Evolutionary conservation across 768 basidiomycete species (phyloP).

Genomic region (Amanita jacksonii): DNA sequence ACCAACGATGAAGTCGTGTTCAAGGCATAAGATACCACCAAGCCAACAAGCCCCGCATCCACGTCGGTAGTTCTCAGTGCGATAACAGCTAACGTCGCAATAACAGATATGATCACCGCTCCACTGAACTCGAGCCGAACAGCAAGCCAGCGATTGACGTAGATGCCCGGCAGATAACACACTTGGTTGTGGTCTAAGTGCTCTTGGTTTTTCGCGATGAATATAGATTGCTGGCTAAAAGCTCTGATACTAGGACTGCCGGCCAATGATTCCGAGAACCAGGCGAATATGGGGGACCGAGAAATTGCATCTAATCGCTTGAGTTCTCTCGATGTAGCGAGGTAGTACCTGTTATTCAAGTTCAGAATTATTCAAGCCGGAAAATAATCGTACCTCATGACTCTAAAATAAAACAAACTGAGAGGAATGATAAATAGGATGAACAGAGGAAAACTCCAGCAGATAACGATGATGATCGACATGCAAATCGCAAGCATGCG

Average conservation of each 20-base stretch:
- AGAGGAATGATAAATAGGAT: conserved; percentile 67
- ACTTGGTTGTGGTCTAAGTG: conserved; percentile 84
- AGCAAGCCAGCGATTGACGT: conserved; percentile 78
- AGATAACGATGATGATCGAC: conserved; percentile 65
- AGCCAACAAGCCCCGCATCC: conserved; percentile 81
- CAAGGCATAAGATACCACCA: conserved; percentile 78
- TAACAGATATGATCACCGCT: conserved; percentile 65
- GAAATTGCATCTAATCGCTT: conserved; percentile 86
- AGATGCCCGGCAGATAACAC: conserved; percentile 60
- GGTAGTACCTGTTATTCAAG: conserved; percentile 58
- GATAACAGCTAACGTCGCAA: conserved; percentile 54
- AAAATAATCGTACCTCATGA: conserved; percentile 55
- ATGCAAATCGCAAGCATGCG: conserved; percentile 52
- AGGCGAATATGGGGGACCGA: conserved; percentile 85
- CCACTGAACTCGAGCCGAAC: conserved; percentile 81
- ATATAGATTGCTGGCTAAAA: conserved; percentile 60
- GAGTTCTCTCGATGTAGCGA: conserved; percentile 77
- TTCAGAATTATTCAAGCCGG: neutral
- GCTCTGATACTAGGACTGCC: conserved; percentile 82
- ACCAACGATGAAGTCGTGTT: conserved; percentile 79
- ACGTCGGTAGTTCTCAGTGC: conserved; percentile 71
- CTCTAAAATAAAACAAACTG: conserved; percentile 66
- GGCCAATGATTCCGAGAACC: conserved; percentile 70
- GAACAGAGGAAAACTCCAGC: conserved; percentile 75
- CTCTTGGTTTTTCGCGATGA: conserved; percentile 57